A percentile compares a stretch with the other conserved stretches of the same genome.
Evolutionary conservation across 78 protist genomes (phyloP).

Genomic region (Planoprotostelium fungivorum): DNA sequence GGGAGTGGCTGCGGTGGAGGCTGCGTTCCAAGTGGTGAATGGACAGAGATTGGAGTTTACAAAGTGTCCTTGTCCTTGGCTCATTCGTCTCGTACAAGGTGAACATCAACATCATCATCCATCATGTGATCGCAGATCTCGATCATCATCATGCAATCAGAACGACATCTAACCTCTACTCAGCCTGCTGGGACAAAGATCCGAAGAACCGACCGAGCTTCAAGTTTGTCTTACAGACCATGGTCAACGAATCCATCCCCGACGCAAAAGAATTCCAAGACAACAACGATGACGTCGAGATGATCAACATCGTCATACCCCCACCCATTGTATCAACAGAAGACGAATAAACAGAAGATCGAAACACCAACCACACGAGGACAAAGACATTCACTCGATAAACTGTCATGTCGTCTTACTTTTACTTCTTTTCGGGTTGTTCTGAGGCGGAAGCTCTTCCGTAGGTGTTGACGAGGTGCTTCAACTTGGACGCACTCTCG

Average conservation of each 20-base stretch:
- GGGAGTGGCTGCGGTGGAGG: not conserved
- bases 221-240: not conserved
- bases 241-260: not conserved
- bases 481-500: not conserved
- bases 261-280: not conserved
- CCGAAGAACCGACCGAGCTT: not conserved
- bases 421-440: too few species aligned
- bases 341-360: too few species aligned
- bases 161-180: too few species aligned
- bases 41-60: not conserved
- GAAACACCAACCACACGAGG: too few species aligned
- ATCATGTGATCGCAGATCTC: not conserved
- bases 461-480: not conserved
- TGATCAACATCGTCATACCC: too few species aligned
- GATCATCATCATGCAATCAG: too few species aligned
- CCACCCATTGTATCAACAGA: too few species aligned
- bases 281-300: too few species aligned
- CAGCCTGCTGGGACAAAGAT: not conserved
- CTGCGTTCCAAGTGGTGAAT: not conserved
- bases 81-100: not conserved
- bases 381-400: too few species aligned
- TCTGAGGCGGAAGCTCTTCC: not conserved
- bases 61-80: not conserved
- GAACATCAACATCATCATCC: not conserved
- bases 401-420: too few species aligned